Evolutionary conservation across 306 rosid genomes (phyloP).

Genomic region (Cucurbita ficifolia): DNA sequence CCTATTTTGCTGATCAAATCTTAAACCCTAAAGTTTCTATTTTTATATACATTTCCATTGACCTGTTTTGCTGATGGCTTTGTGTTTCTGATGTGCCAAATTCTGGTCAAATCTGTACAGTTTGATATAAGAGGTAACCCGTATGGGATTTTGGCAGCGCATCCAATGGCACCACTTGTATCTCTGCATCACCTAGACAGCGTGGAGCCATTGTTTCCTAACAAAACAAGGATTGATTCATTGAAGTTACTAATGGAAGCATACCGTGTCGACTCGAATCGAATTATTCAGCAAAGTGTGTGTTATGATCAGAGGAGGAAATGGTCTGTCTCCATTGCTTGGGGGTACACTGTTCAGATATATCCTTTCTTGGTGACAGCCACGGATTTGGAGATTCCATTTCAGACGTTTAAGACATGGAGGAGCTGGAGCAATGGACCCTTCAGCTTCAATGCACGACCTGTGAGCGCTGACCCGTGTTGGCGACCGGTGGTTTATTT

Average conservation of each 20-base stretch:
- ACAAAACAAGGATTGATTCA: slow-evolving; percentile 31
- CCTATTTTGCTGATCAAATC: not conserved
- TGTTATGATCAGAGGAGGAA: slow-evolving; percentile 41
- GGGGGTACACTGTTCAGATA: slow-evolving; percentile 86
- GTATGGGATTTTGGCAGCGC: slow-evolving; percentile 74
- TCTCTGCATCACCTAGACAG: slow-evolving; percentile 78
- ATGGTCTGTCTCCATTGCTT: slow-evolving; percentile 72
- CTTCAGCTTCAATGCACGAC: slow-evolving; percentile 69
- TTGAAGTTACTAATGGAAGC: slow-evolving; percentile 36
- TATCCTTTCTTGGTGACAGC: slow-evolving; percentile 36
- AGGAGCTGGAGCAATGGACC: slow-evolving; percentile 60
- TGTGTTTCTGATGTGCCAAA: not conserved
- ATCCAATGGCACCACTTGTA: slow-evolving; percentile 70
- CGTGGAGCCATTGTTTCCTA: slow-evolving; percentile 45
- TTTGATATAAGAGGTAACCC: slow-evolving; percentile 63
- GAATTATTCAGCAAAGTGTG: slow-evolving; percentile 57
- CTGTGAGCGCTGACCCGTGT: slow-evolving; percentile 56
- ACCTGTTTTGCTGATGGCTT: not conserved
- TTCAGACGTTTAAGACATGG: slow-evolving; percentile 78
- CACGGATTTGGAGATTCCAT: slow-evolving; percentile 42
- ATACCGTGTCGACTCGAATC: slow-evolving; percentile 45
- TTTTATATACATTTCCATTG: not conserved
- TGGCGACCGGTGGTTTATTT: slow-evolving; percentile 35
- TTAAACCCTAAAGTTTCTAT: too few species aligned
- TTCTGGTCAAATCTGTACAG: slow-evolving; percentile 23